Evolutionary conservation across 306 rosid species (phyloP).

Genomic region (Fragaria nilgerrensis): DNA sequence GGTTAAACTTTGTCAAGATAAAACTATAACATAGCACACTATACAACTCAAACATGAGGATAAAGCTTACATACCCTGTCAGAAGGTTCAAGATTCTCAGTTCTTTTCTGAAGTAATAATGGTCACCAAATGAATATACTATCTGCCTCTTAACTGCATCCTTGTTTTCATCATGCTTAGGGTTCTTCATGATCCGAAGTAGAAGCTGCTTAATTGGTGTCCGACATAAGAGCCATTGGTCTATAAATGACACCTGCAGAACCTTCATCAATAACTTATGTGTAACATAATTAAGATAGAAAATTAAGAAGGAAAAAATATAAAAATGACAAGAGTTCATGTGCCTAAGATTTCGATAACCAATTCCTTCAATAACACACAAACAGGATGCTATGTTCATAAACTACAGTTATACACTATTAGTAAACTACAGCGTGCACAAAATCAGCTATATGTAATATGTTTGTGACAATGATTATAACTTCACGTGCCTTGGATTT

Average conservation of each 20-base stretch:
- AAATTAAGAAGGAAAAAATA: neutral
- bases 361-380: neutral
- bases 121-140: constrained; percentile 83
- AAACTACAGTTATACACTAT: neutral
- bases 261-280: neutral
- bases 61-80: constrained; percentile 58
- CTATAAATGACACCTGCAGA: constrained; percentile 74
- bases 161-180: constrained; percentile 37
- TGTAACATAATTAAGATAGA: neutral
- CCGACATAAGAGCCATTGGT: constrained; percentile 60
- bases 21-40: neutral
- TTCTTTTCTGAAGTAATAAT: constrained; percentile 92
- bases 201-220: constrained; percentile 60
- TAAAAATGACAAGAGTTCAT: neutral
- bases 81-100: constrained; percentile 69
- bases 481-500: neutral
- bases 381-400: neutral
- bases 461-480: too few relatives aligned
- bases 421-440: too few relatives aligned
- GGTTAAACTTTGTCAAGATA: neutral
- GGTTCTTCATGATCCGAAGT: constrained; percentile 68
- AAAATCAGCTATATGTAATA: too few relatives aligned
- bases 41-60: neutral
- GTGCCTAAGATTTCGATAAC: neutral
- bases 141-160: constrained; percentile 46